Evolutionary conservation across 2,329 filamentous ascomycete species (phyloP), one percentile per base, ranked within the genome.

Genomic region (Xylaria sp.): DNA sequence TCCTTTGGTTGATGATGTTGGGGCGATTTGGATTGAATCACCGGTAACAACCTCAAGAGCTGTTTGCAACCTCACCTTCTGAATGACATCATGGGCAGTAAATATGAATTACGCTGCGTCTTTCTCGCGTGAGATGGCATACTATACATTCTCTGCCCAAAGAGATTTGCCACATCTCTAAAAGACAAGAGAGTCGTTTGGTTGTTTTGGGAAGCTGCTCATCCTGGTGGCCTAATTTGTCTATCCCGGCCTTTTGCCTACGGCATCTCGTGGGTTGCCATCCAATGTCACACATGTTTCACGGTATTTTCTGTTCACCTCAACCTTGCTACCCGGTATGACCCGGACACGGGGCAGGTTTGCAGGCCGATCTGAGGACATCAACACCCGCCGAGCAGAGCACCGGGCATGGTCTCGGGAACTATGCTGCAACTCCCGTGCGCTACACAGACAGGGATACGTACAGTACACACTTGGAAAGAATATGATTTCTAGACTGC

Each of bases 1-100:
- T 36, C 12, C 39, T 27, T 27, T 27, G 5, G 3, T 8, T 24
- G 39, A 4, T 27, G 24, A 11, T 39, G 19, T 30, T 34, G 21
- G 30, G 32, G 50, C 30, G 11, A 9, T 30, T 21, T 9, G 47
- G 24, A 59, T 57, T 21, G 27, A 19, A 64, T 55, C 60, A 47
- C 50, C 19, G 36, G 8, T 17, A 51, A 27, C 45, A 9, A 12
- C 27, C 19, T 48, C 42, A 7, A 21, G 32, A 24, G 14, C 3
- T 47, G n/a, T 42, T 56, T 27, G 54, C 3, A 24, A 30, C 48
- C 19, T 51, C 24, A 17, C 24, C 48, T 17, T 9, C 24, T 30
- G 30, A 51, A 51, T 51, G 48, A 51, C 48, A 51, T 51, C 48
- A 51, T 51, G 24, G 24, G 24, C 24, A 50, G 19, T 9, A 14